A percentile compares a stretch with the other conserved stretches of the same genome.
phyloP scores from a whole-genome alignment of 176 grass and related monocot genomes.

The Luzula sylvatica region DNA sequence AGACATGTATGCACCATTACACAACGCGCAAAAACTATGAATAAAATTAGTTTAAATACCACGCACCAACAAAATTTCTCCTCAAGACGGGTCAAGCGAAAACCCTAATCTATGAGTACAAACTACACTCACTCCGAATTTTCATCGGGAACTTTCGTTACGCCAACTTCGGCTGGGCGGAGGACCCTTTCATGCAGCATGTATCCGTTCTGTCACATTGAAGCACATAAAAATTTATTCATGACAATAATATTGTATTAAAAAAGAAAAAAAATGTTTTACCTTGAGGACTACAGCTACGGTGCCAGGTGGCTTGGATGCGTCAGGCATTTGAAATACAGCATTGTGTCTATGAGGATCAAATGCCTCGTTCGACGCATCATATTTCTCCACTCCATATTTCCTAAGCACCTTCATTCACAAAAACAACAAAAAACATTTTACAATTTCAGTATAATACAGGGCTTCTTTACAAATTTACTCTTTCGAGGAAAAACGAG shows the following conservation, averaged over 20 bases:
- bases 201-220: constrained; percentile 21
- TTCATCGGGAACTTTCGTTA: constrained; percentile 8
- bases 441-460: no score
- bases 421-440: neutral
- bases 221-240: neutral
- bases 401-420: constrained; percentile 29
- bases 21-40: no score
- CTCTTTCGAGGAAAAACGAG: no score
- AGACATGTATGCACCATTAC: no score
- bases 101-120: constrained; percentile 1
- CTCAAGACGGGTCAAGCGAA: neutral
- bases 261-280: constrained; percentile 5
- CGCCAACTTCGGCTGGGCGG: constrained; percentile 37
- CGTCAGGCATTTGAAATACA: constrained; percentile 29
- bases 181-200: constrained; percentile 29
- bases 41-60: no score
- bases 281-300: constrained; percentile 33
- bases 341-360: constrained; percentile 33
- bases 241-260: neutral
- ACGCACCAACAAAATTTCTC: no score
- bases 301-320: constrained; percentile 32
- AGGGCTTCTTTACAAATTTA: no score
- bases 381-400: constrained; percentile 30
- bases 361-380: constrained; percentile 25
- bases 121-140: constrained; percentile 12